Conservation (phyloP, 768 basidiomycete species). For the Russula vinacea region DNA sequence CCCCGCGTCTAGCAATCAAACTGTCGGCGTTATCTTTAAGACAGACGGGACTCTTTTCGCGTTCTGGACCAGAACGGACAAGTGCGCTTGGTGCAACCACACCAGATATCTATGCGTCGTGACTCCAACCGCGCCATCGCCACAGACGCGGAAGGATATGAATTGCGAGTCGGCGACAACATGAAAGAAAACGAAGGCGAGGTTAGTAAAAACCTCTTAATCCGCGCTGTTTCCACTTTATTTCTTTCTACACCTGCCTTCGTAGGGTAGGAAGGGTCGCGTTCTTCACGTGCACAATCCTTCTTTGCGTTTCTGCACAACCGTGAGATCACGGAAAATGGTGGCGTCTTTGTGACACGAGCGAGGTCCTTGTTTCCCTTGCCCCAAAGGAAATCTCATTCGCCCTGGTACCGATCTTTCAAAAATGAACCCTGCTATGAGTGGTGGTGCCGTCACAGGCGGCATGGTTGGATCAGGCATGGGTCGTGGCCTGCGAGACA, state of each 20-base stretch:
- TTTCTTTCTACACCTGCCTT: conserved; percentile 20
- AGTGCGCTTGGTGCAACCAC: conserved; percentile 83
- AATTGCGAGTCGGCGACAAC: conserved; percentile 82
- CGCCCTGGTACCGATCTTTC: conserved; percentile 73
- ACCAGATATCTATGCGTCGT: conserved; percentile 90
- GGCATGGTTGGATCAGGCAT: conserved; percentile 83
- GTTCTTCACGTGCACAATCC: conserved; percentile 91
- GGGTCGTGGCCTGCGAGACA: conserved; percentile 76
- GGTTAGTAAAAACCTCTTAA: conserved; percentile 44
- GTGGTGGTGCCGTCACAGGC: conserved; percentile 54
- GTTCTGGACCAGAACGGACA: conserved; percentile 94
- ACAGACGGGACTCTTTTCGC: conserved; percentile 95
- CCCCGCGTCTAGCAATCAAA: conserved; percentile 62
- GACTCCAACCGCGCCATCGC: conserved; percentile 82
- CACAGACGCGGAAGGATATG: conserved; percentile 83
- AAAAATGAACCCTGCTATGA: conserved; percentile 85
- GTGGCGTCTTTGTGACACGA: conserved; percentile 91
- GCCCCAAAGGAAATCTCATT: conserved; percentile 75
- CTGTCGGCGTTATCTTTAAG: conserved; percentile 96
- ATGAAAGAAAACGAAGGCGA: conserved; percentile 91
- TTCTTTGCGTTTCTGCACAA: conserved; percentile 94
- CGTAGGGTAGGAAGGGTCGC: conserved; percentile 76
- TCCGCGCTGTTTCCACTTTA: conserved; percentile 2
- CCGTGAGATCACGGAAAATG: conserved; percentile 84
- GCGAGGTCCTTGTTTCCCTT: conserved; percentile 76